These are phyloP conservation scores for Schizochytrium sp. DNA, from an alignment of 108 stramenopile species.

Conservation along the genomic window DNA sequence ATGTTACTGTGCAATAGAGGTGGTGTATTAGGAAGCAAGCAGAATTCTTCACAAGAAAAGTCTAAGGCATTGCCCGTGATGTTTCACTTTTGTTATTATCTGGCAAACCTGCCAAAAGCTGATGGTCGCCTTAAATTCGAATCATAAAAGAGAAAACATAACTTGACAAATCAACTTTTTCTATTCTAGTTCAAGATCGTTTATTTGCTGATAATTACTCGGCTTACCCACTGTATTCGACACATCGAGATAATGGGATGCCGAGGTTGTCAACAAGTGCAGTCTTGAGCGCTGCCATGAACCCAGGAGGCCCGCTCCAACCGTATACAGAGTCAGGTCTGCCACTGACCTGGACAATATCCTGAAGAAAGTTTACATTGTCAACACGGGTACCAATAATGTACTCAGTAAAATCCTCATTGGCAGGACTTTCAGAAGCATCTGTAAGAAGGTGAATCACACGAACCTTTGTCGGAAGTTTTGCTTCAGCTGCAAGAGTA, in stretches of 20 bases:
- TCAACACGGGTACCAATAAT: background rate
- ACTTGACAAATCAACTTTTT: background rate
- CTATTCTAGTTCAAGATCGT: background rate
- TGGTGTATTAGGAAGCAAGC: background rate
- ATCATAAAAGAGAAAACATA: background rate
- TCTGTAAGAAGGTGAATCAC: background rate
- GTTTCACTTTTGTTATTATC: background rate
- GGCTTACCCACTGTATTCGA: conserved; percentile 16
- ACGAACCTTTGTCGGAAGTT: background rate
- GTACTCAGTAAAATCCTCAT: background rate
- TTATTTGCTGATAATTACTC: background rate
- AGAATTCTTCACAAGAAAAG: background rate
- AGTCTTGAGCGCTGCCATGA: background rate
- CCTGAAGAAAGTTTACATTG: background rate
- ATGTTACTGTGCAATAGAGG: too few species aligned
- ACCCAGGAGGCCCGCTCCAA: conserved; percentile 50
- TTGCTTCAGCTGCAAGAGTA: background rate
- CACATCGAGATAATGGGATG: background rate
- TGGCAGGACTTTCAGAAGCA: background rate
- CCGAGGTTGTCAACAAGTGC: background rate
- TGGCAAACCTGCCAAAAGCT: background rate
- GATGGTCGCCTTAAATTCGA: background rate
- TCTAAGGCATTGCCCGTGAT: background rate
- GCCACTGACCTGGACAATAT: background rate
- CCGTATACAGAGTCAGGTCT: background rate